Evolutionary conservation across 176 grass and related monocot species (phyloP).

Genomic region (Ananas comosus): DNA sequence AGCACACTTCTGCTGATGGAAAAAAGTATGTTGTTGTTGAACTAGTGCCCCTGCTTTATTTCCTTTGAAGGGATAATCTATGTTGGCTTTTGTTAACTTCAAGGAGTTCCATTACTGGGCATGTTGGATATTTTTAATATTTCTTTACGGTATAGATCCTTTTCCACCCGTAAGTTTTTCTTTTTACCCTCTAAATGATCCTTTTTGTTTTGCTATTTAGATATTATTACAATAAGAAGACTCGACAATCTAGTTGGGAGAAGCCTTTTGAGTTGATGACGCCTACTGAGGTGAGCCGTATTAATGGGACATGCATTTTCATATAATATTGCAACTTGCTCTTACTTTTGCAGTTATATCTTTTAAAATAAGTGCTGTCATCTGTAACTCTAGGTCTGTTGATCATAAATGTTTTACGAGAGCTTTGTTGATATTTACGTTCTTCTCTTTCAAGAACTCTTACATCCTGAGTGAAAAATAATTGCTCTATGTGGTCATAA

Average conservation of each 20-base stretch:
- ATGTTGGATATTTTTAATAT: not conserved
- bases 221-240: constrained; percentile 99
- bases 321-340: not conserved
- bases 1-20: constrained; percentile 69
- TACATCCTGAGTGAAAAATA: constrained; percentile 26
- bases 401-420: constrained; percentile 17
- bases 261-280: constrained; percentile 95
- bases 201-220: constrained; percentile 26
- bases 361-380: constrained; percentile 11
- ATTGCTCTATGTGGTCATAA: constrained; percentile 26
- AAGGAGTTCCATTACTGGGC: too few species aligned
- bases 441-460: constrained; percentile 31
- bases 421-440: constrained; percentile 21
- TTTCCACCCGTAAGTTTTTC: constrained; percentile 7
- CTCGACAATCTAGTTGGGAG: constrained; percentile 89
- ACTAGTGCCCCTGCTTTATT: not conserved
- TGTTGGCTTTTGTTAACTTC: constrained; percentile 22
- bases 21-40: constrained; percentile 51
- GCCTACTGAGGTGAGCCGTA: constrained; percentile 63
- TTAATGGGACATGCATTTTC: constrained; percentile 1
- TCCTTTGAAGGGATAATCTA: not conserved
- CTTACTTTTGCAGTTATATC: constrained; percentile 14
- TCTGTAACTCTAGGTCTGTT: constrained; percentile 16
- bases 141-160: not conserved
- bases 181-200: not conserved